Evolutionary conservation across 2,329 filamentous ascomycete genomes (phyloP).

Genomic region (Pezicula radicicola): DNA sequence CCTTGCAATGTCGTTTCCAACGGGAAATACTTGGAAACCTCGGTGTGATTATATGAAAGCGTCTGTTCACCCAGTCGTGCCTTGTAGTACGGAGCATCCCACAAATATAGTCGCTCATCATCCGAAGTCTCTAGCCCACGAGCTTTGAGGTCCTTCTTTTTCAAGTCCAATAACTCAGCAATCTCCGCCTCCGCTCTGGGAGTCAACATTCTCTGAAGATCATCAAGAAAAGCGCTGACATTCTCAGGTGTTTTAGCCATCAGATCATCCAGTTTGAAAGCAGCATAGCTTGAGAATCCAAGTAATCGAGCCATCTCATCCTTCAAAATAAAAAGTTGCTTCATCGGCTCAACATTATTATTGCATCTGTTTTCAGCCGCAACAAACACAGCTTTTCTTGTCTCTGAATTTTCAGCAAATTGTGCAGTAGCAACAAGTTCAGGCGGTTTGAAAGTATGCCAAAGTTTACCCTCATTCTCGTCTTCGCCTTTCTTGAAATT

Average conservation of each 20-base stretch:
- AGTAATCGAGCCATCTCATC: constrained; percentile 73
- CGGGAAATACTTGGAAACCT: constrained; percentile 79
- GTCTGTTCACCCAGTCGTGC: constrained; percentile 73
- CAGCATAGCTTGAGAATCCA: constrained; percentile 71
- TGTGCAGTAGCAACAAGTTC: constrained; percentile 44
- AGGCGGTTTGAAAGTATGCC: constrained; percentile 47
- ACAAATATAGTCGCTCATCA: constrained; percentile 71
- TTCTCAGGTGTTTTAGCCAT: constrained; percentile 73
- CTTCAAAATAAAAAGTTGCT: constrained; percentile 67
- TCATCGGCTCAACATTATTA: constrained; percentile 68
- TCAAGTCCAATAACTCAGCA: constrained; percentile 63
- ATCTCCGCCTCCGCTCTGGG: constrained; percentile 67
- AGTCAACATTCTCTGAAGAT: constrained; percentile 61
- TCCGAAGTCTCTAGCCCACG: constrained; percentile 33
- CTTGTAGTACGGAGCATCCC: constrained; percentile 77
- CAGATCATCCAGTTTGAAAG: constrained; percentile 71
- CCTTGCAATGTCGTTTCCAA: constrained; percentile 65
- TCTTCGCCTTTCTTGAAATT: constrained; percentile 42
- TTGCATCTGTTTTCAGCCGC: constrained; percentile 42
- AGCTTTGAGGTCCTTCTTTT: constrained; percentile 62
- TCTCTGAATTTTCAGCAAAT: constrained; percentile 42
- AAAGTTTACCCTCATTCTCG: constrained; percentile 41
- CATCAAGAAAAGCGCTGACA: constrained; percentile 66
- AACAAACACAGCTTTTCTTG: constrained; percentile 36
- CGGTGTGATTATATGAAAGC: constrained; percentile 70